These are phyloP conservation scores for Acaromyces ingoldii DNA, from an alignment of 1,284 basidiomycete species.

Conservation along the genomic window DNA sequence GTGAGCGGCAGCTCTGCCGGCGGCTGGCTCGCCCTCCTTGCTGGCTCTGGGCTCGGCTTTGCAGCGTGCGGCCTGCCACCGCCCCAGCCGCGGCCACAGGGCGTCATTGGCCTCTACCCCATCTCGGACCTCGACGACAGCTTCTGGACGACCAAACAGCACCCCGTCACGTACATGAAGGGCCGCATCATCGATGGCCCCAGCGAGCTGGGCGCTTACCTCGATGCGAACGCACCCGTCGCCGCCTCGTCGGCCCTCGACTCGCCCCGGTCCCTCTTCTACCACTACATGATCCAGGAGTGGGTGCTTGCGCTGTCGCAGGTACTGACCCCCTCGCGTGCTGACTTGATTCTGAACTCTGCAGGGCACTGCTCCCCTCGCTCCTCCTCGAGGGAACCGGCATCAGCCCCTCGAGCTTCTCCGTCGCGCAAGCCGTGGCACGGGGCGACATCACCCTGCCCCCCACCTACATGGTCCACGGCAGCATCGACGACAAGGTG, in stretches of 20 bases:
- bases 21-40: slow-evolving; percentile 33
- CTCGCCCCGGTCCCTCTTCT: slow-evolving; percentile 17
- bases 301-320: background rate
- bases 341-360: too few species aligned
- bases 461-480: slow-evolving; percentile 31
- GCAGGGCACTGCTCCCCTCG: slow-evolving; percentile 22
- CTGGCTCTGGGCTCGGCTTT: slow-evolving; percentile 24
- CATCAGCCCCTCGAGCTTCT: slow-evolving; percentile 20
- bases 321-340: background rate
- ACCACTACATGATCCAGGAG: slow-evolving; percentile 30
- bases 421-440: slow-evolving; percentile 18
- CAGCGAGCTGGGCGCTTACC: slow-evolving; percentile 19
- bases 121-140: slow-evolving; percentile 28
- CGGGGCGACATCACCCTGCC: slow-evolving; percentile 17
- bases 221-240: slow-evolving; percentile 18
- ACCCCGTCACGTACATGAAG: slow-evolving; percentile 26
- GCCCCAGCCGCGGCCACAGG: slow-evolving; percentile 7
- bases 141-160: slow-evolving; percentile 35
- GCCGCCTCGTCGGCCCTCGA: slow-evolving; percentile 3
- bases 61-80: slow-evolving; percentile 17
- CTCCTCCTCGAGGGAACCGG: slow-evolving; percentile 35
- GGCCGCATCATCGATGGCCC: slow-evolving; percentile 15
- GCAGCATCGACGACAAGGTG: slow-evolving; percentile 38
- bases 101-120: slow-evolving; percentile 32
- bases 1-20: slow-evolving; percentile 29